Evolutionary conservation across 192 early-diverging fungal genomes (phyloP), one percentile per base, ranked within the genome.

Genomic region (Geosiphon pyriformis): DNA sequence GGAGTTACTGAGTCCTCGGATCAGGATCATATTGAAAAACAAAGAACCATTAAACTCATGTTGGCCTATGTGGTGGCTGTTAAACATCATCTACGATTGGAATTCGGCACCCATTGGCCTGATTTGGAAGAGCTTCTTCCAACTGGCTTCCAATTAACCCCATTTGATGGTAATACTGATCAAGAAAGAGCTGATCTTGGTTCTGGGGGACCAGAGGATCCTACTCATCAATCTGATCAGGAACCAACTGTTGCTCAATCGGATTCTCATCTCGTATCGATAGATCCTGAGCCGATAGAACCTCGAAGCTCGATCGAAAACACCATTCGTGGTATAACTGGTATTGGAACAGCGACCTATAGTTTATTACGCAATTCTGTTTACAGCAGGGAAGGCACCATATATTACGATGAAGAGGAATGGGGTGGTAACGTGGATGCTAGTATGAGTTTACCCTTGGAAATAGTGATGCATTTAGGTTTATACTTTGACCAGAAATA

Each of bases 21-120:
- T n/a, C 58, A 54, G 11, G 79, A 83, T 52, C 79, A 78, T 49
- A 23, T 70, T 10, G 82, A 88, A 62, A 89, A 87, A 73, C 58
- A 80, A 53, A 33, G 71, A 32, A 72, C 74, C 31, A 68, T 87
- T 51, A 80, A 77, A 63, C 61, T 84, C 20, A 35, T 87, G 26
- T 48, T 85, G 18, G 85, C 83, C 7, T 86, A 72, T 61, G 81
- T 74, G 15, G 74, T 83, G 26, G 74, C 83, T 4, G 78, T 81
- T 51, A 84, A 83, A 61, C 84, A 81, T 67, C 82, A 86, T 68
- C 68, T 91, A 7, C 67, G 89, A 22, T 76, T 76, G 48, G 89
- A 91, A 73, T 78, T 80, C 65, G 87, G 83, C 6, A 65, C 63
- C 42, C 73, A 82, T 37, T 81, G 78, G 65, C 69, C 73, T 59